These are phyloP conservation scores for Leccinum subgranulosum DNA, from an alignment of 768 basidiomycete species.

Conservation along the genomic window DNA sequence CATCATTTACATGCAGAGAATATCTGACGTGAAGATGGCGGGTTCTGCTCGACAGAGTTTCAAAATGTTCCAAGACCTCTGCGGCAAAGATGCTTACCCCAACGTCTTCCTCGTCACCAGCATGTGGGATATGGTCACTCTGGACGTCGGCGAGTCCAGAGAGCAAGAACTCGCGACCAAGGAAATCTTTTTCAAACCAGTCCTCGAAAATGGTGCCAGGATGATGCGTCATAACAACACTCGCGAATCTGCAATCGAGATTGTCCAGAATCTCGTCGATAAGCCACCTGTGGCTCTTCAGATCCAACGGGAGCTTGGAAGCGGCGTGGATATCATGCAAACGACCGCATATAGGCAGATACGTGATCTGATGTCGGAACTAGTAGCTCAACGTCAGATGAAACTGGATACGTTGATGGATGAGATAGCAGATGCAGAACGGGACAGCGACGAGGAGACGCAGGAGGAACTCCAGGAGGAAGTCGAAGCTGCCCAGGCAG, in stretches of 20 bases:
- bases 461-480: constrained; percentile 42
- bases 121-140: constrained; percentile 45
- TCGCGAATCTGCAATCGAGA: constrained; percentile 40
- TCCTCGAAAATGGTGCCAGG: constrained; percentile 43
- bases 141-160: constrained; percentile 34
- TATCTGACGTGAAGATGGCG: constrained; percentile 46
- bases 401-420: constrained; percentile 43
- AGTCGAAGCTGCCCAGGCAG: constrained; percentile 20
- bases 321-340: constrained; percentile 43
- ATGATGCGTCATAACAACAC: constrained; percentile 44
- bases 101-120: constrained; percentile 51
- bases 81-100: constrained; percentile 43
- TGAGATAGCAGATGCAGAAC: constrained; percentile 46
- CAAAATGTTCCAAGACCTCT: constrained; percentile 49
- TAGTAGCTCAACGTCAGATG: constrained; percentile 39
- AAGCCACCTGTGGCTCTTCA: constrained; percentile 39
- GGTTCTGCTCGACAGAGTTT: constrained; percentile 46
- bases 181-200: constrained; percentile 49
- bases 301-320: constrained; percentile 54
- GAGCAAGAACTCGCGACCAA: constrained; percentile 41
- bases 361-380: constrained; percentile 44
- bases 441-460: constrained; percentile 42
- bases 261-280: constrained; percentile 40
- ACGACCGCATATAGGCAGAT: constrained; percentile 55
- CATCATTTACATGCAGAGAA: constrained; percentile 52